Evolutionary conservation across 2,329 filamentous ascomycete genomes (phyloP).

Genomic region (Ambrosiella cleistominuta): DNA sequence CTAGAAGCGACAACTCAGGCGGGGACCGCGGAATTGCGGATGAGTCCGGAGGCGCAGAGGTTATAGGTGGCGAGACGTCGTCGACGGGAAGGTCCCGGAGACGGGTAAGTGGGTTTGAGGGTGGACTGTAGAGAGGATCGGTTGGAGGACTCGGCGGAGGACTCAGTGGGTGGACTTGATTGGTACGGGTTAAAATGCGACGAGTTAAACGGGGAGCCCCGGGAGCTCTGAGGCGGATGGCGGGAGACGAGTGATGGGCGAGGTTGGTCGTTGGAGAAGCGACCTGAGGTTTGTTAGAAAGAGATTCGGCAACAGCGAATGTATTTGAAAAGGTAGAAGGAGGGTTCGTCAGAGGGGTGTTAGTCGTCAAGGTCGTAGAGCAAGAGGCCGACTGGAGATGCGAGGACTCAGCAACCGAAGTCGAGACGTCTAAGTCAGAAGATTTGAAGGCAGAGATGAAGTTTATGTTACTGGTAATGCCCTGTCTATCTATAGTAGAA

Average conservation of each 20-base stretch:
- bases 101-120: background rate
- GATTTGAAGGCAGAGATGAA: too few species aligned
- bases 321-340: too few species aligned
- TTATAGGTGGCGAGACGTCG: background rate
- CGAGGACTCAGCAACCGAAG: too few species aligned
- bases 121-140: background rate
- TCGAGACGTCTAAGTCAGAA: too few species aligned
- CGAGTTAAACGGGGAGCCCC: background rate
- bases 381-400: too few species aligned
- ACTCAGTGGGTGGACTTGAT: background rate
- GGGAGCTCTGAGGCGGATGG: background rate
- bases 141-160: background rate
- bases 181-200: background rate
- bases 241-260: background rate
- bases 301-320: too few species aligned
- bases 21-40: background rate
- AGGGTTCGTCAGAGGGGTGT: too few species aligned
- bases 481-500: too few species aligned
- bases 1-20: background rate
- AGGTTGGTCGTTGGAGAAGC: background rate
- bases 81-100: background rate
- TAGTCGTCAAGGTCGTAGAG: too few species aligned
- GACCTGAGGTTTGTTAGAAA: background rate
- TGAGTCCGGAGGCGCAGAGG: background rate
- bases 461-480: too few species aligned